Percentiles rank a stretch among this genome's conserved stretches.
These are phyloP conservation scores for Daldinia caldariorum DNA, from an alignment of 495 filamentous ascomycete species.

Conservation along the genomic window DNA sequence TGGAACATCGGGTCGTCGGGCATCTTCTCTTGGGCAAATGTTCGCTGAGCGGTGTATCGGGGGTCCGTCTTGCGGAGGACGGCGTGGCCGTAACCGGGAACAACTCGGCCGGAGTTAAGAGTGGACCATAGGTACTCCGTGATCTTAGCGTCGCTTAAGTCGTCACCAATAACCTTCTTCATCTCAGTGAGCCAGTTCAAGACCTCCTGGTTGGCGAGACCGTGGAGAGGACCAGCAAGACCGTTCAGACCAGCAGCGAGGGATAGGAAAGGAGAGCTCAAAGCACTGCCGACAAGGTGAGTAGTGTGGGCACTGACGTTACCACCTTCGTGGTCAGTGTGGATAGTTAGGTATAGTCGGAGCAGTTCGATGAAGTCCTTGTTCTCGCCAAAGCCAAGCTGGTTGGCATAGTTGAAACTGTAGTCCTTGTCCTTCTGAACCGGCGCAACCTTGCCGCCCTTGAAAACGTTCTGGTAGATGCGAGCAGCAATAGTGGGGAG, in stretches of 20 bases:
- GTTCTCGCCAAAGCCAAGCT: constrained; percentile 95
- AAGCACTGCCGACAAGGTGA: constrained; percentile 94
- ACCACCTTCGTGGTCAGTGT: constrained; percentile 98
- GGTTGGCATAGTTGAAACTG: constrained; percentile 97
- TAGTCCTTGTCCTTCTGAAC: constrained; percentile 99
- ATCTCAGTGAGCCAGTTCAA: constrained; percentile 98
- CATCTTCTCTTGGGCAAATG: constrained; percentile 88
- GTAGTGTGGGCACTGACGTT: constrained; percentile 99
- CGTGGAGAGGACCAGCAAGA: constrained; percentile 96
- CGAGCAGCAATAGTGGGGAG: constrained; percentile 95
- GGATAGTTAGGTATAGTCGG: constrained; percentile 98
- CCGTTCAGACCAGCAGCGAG: constrained; percentile 96
- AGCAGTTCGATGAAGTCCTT: constrained; percentile 97
- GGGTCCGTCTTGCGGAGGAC: constrained; percentile 99
- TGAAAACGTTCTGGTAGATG: constrained; percentile 99
- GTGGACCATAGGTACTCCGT: constrained; percentile 98
- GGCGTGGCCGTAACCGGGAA: constrained; percentile 97
- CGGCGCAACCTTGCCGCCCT: constrained; percentile 96
- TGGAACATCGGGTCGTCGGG: constrained; percentile 99
- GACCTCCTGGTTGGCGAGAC: constrained; percentile 99
- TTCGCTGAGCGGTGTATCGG: constrained; percentile 96
- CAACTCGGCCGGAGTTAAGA: constrained; percentile 92
- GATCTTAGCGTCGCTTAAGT: constrained; percentile 93
- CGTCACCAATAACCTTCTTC: constrained; percentile 94
- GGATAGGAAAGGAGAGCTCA: constrained; percentile 97